These are phyloP conservation scores for Xylariaceae sp. DNA, from an alignment of 2,329 filamentous ascomycete species.

Conservation along the genomic window DNA sequence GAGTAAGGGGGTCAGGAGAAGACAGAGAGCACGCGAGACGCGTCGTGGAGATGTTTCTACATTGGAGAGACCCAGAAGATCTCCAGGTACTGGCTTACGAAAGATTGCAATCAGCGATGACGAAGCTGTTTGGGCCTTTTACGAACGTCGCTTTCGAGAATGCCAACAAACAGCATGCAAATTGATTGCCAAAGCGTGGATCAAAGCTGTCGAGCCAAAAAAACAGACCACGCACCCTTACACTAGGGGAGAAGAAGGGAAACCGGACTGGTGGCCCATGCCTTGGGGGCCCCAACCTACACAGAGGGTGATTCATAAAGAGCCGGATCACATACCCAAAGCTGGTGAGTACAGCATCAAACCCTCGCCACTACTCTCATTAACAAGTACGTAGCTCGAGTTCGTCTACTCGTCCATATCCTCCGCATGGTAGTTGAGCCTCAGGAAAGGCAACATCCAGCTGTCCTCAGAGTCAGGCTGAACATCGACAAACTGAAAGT, in stretches of 20 bases:
- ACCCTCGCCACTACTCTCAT: background rate
- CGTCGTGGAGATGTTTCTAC: constrained; percentile 23
- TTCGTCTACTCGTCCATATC: constrained; percentile 59
- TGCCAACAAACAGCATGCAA: constrained; percentile 72
- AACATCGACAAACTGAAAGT: constrained; percentile 57
- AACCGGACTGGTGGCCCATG: constrained; percentile 67
- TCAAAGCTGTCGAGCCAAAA: constrained; percentile 72
- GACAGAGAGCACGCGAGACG: constrained; percentile 20
- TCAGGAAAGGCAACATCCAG: constrained; percentile 45
- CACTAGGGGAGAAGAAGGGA: constrained; percentile 60
- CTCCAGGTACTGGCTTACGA: too few species aligned
- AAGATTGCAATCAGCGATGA: constrained; percentile 51
- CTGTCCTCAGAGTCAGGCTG: constrained; percentile 52
- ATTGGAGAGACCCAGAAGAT: constrained; percentile 35
- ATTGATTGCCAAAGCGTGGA: constrained; percentile 70
- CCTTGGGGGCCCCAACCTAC: constrained; percentile 49
- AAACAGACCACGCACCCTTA: constrained; percentile 76
- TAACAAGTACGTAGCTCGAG: constrained; percentile 46
- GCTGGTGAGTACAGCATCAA: constrained; percentile 46
- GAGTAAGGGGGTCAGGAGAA: constrained; percentile 36
- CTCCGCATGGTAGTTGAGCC: constrained; percentile 56
- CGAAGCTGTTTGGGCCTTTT: constrained; percentile 56
- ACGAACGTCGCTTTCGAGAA: constrained; percentile 59
- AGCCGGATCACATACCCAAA: constrained; percentile 72
- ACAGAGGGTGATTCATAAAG: constrained; percentile 62